A percentile compares a stretch with the other conserved stretches of the same genome.
Evolutionary conservation across 2,329 filamentous ascomycete species (phyloP).

Genomic region (Rutstroemia sp.): DNA sequence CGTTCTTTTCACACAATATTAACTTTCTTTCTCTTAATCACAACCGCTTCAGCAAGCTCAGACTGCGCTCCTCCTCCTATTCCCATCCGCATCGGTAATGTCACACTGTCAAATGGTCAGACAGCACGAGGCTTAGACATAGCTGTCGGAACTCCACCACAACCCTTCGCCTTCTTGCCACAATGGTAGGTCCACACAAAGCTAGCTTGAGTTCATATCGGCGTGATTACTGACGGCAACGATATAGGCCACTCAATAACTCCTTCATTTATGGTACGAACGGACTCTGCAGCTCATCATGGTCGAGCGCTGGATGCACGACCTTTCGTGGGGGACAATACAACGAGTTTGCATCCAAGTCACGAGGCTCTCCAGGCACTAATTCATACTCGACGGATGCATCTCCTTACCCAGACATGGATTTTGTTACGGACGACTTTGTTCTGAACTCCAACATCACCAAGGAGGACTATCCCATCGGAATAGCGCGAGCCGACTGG

Average conservation of each 20-base stretch:
- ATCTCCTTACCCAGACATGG: not conserved
- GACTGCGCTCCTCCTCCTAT: no score
- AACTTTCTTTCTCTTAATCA: no score
- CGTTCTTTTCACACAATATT: no score
- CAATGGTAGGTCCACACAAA: no score
- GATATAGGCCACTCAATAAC: slow-evolving; percentile 1
- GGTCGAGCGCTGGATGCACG: not conserved
- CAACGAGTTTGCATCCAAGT: not conserved
- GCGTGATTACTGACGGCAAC: not conserved
- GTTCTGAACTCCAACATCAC: not conserved
- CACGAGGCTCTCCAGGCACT: not conserved
- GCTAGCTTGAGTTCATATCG: no score
- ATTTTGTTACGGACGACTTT: not conserved
- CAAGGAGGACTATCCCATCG: not conserved
- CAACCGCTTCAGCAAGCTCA: no score
- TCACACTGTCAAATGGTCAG: no score
- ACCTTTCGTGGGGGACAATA: not conserved
- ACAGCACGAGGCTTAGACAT: no score
- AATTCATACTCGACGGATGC: not conserved
- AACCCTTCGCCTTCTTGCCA: no score
- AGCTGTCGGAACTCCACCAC: no score
- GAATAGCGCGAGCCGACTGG: slow-evolving; percentile 1
- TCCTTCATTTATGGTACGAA: not conserved
- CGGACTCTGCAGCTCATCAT: not conserved
- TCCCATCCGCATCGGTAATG: no score